Conservation (phyloP, 345 rosid species). For the Camelina sativa region DNA sequence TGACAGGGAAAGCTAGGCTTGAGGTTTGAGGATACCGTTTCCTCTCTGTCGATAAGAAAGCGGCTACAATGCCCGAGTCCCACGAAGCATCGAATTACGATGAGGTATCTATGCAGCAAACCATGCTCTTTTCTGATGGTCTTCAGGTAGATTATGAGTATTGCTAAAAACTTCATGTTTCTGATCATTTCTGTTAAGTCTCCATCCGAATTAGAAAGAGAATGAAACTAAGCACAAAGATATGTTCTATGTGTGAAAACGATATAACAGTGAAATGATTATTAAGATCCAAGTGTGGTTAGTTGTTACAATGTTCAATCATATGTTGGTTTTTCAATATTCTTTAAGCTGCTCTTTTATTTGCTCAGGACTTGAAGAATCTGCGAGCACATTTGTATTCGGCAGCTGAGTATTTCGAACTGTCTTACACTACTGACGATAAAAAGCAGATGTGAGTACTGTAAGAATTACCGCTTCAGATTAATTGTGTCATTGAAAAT, state of each 20-base stretch:
- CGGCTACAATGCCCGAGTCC: constrained; percentile 49
- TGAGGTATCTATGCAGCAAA: constrained; percentile 81
- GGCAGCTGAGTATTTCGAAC: constrained; percentile 95
- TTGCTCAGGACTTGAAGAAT: constrained; percentile 79
- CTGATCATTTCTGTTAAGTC: not conserved
- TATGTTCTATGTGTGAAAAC: not conserved
- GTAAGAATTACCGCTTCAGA: not conserved
- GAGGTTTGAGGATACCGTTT: not conserved
- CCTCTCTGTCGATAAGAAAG: constrained; percentile 31
- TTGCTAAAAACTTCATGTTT: not conserved
- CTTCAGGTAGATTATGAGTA: constrained; percentile 61
- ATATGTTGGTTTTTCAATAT: not conserved
- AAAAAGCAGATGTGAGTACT: constrained; percentile 78
- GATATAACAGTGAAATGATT: not conserved
- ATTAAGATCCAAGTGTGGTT: not conserved
- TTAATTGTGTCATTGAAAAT: not conserved
- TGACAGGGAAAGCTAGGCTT: not conserved
- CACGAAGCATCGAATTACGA: constrained; percentile 70
- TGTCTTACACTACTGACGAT: constrained; percentile 79
- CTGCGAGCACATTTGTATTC: constrained; percentile 81
- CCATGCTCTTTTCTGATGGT: constrained; percentile 83
- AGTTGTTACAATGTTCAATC: not conserved
- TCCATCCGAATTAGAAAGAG: not conserved
- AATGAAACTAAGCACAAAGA: not conserved
- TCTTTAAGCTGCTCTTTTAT: not conserved